These are phyloP conservation scores for Aurantiochytrium sp. DNA, from an alignment of 108 stramenopile genomes.

Conservation along the genomic window DNA sequence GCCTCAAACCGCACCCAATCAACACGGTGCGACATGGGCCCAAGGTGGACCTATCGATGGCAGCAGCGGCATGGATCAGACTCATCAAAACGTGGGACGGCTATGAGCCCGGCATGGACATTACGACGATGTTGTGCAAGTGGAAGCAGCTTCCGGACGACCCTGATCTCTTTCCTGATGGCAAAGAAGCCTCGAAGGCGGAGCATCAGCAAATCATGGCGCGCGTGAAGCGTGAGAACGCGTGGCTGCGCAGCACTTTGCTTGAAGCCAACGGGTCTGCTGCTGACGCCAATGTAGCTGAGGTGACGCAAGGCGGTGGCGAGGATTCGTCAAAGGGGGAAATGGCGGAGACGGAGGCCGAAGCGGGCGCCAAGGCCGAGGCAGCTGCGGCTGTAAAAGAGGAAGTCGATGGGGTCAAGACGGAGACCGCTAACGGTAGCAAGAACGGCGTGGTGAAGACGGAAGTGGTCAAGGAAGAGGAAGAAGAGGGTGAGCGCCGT, in stretches of 20 bases:
- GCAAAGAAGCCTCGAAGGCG: background rate
- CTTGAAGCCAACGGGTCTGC: background rate
- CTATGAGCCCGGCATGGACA: slow-evolving; percentile 60
- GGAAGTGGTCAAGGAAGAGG: background rate
- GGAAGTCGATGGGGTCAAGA: background rate
- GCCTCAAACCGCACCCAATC: slow-evolving; percentile 62
- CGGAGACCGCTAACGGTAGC: background rate
- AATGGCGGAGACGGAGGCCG: background rate
- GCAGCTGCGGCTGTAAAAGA: background rate
- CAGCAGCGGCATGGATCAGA: slow-evolving; percentile 52
- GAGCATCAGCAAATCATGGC: background rate
- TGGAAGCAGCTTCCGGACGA: slow-evolving; percentile 12
- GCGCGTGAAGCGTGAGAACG: background rate
- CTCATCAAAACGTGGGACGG: slow-evolving; percentile 62
- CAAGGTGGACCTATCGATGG: slow-evolving; percentile 45
- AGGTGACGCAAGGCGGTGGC: background rate
- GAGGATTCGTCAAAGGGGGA: background rate
- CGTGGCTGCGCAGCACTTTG: background rate
- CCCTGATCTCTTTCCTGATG: background rate
- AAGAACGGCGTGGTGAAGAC: background rate
- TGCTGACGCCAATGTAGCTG: background rate
- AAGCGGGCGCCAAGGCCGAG: background rate
- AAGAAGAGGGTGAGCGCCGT: background rate
- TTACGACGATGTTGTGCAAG: slow-evolving; percentile 24
- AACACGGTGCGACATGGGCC: slow-evolving; percentile 28